These are phyloP conservation scores for Lizanozyma gosingica DNA, from an alignment of 1,139 yeast genomes.

Conservation along the genomic window DNA sequence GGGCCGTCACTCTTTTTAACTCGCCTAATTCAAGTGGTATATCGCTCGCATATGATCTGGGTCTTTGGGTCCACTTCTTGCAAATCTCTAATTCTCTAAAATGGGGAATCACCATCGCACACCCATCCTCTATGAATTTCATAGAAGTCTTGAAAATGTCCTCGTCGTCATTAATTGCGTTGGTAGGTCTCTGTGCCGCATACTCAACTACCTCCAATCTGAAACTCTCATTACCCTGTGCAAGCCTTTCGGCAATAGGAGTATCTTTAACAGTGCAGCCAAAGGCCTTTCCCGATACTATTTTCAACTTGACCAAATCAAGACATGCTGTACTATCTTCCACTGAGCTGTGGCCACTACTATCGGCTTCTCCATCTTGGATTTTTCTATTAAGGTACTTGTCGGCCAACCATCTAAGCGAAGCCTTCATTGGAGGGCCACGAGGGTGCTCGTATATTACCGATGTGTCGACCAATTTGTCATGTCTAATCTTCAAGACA, in stretches of 20 bases:
- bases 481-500: constrained; percentile 52
- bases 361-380: constrained; percentile 45
- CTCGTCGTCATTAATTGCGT: constrained; percentile 5
- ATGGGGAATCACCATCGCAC: neutral
- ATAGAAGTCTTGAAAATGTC: constrained; percentile 5
- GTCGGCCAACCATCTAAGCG: constrained; percentile 59
- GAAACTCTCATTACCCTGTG: neutral
- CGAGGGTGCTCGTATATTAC: constrained; percentile 60
- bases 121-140: constrained; percentile 2
- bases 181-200: constrained; percentile 7
- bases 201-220: neutral
- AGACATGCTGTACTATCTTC: constrained; percentile 82
- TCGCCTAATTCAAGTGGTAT: constrained; percentile 11
- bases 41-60: constrained; percentile 5
- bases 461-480: constrained; percentile 61
- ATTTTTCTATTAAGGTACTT: constrained; percentile 48
- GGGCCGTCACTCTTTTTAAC: constrained; percentile 26
- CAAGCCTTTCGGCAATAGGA: constrained; percentile 20
- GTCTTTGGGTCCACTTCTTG: constrained; percentile 1
- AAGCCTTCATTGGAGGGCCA: constrained; percentile 75
- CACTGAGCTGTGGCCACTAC: constrained; percentile 72
- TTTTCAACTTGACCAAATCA: constrained; percentile 63
- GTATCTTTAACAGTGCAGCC: constrained; percentile 44
- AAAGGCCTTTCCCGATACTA: constrained; percentile 54
- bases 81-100: constrained; percentile 1